Base-by-base conservation (phyloP, 495 filamentous ascomycete genomes). In the Penicillium taxi region DNA sequence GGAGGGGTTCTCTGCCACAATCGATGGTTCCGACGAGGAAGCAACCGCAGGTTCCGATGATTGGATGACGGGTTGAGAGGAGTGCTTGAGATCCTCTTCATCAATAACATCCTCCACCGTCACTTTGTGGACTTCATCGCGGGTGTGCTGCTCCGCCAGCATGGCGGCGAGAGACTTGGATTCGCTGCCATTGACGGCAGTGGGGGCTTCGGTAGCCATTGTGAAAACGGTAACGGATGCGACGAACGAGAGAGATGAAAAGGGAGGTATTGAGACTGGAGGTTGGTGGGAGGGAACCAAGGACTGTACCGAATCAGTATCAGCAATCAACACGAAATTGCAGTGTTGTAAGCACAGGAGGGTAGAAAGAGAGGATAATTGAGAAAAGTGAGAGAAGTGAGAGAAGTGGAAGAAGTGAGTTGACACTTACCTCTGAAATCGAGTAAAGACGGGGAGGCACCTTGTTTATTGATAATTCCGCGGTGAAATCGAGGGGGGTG, bases 41-140 rank as follows among this genome's bases (percentile, higher is more conserved):
- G 48, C 40, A 21, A 46, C 37, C 4, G 42, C 47, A 3, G 53
- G 50, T 30, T 45, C 33, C 22, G 50, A 35, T 12, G 47, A 43
- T 28, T 55, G 52, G 29, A 26, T 61, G 31, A 17, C 66, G 55
- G 41, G 59, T 62, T 52, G 70, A 4, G 56, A 39, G 8, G 75
- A 71, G 53, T 80, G 77, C 40, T 55, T 58, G 39, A 80, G 48
- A 42, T 90, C 77, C n/a, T 89, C 84, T 49, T 88, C 84, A 53
- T 94, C 88, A 23, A 72, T 63, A 13, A 70, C 75, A 13, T 95
- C 88, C 59, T 94, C 87, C 26, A 94, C 73, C 5, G 79, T 85
- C 21, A 69, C 63, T 40, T 74, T 73, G 58, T 89, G 84, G 20
- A 69, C 64, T 48, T 74, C 74, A 32, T 78, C 76, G 25, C 61